phyloP scores from a whole-genome alignment of 2,329 filamentous ascomycete genomes.

The Hypomyces rosellus region DNA sequence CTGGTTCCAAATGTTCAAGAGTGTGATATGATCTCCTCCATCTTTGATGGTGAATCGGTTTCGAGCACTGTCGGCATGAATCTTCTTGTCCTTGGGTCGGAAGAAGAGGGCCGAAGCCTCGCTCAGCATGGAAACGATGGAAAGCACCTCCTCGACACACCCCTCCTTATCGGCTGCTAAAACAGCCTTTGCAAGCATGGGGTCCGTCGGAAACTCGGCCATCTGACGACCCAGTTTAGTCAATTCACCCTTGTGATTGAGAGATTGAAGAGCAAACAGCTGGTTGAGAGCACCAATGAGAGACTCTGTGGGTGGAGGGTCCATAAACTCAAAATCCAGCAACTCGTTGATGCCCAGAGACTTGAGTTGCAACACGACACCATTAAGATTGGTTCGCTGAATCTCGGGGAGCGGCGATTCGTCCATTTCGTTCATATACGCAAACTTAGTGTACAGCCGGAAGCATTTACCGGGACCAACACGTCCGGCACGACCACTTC shows the following conservation, averaged over 20 bases:
- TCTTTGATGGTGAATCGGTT: constrained; percentile 85
- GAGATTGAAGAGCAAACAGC: constrained; percentile 80
- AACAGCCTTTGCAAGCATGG: constrained; percentile 84
- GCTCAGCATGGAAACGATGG: constrained; percentile 88
- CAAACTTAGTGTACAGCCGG: constrained; percentile 86
- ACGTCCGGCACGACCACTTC: constrained; percentile 86
- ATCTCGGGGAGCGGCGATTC: constrained; percentile 91
- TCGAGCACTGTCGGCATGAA: constrained; percentile 86
- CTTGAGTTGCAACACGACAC: constrained; percentile 79
- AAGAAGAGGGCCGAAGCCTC: constrained; percentile 89
- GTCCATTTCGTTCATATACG: constrained; percentile 91
- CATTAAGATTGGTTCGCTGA: constrained; percentile 79
- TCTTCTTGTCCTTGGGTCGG: constrained; percentile 93
- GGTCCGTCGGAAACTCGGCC: constrained; percentile 90
- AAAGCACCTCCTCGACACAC: constrained; percentile 90
- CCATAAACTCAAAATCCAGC: constrained; percentile 93
- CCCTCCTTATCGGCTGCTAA: constrained; percentile 82
- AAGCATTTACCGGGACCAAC: constrained; percentile 92
- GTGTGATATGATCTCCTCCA: constrained; percentile 81
- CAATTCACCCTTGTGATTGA: constrained; percentile 82
- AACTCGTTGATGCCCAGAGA: constrained; percentile 88
- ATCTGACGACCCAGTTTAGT: constrained; percentile 90
- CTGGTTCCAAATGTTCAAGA: constrained; percentile 91
- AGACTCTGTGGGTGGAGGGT: constrained; percentile 82
- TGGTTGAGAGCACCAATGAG: constrained; percentile 85